Base-by-base conservation (phyloP, 108 stramenopile species). In the Aurantiochytrium sp. region DNA sequence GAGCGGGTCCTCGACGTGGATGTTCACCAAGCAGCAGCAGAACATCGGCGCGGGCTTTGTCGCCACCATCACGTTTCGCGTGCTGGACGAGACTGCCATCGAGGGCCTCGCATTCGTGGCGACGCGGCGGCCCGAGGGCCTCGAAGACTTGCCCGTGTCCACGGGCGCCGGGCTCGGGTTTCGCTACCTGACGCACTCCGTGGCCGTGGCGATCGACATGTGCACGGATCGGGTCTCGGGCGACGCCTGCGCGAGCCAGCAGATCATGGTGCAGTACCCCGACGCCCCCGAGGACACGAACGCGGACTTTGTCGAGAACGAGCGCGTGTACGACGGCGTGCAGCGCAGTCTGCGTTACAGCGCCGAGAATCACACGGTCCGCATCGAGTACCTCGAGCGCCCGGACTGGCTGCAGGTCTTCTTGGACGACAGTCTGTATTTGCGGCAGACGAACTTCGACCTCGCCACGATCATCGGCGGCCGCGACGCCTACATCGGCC, bases 341-440 rank as follows among this genome's bases (percentile, higher is more conserved):
- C 39, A 27, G 17, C 39, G 73, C 42, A 24, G 45, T 48, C 45
- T 81, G 17, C 10, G 24, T 0, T 81, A 81, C 39, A 24, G 24
- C 30, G 73, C 59, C 10, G 59, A 65, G 19, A 34, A 34, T 34
- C 73, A 81, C 4, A 48, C 21, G 45, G 73, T 81, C 19, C 73
- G 73, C 24, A 81, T 81, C 32, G 73, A 81, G 45, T 81, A 81
- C 73, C 24, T 81, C 21, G 21, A 41, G 27, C n/a, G 42, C 12
- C 73, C 73, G 12, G 73, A 41, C 30, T 81, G 73, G 73, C 3
- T 81, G 19, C 73, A 81, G 73, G 73, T 81, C 17, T 81, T 27
- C 73, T 8, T 81, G n/a, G 73, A 81, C 45, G 73, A 48, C 73
- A 48, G 42, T 81, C 73, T 81, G 10, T 81, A 81, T 24, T 24